phyloP scores from a whole-genome alignment of 148 eudicot species.

The Vaccinium vitisidaea region DNA sequence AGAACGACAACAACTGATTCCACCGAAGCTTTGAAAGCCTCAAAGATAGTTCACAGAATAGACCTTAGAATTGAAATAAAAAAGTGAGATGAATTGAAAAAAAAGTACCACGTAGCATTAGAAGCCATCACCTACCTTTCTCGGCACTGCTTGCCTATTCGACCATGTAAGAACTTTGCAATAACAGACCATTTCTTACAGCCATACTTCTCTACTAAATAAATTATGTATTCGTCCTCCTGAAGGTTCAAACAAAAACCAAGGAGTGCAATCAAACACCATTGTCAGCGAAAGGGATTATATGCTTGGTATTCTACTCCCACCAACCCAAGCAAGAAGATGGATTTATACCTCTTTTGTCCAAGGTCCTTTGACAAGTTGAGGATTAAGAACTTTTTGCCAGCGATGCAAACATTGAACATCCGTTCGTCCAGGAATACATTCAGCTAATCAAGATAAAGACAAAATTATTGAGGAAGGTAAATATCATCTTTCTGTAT shows the following conservation, averaged over 20 bases:
- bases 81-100: not conserved
- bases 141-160: constrained; percentile 95
- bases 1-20: not conserved
- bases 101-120: not conserved
- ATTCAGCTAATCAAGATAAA: constrained; percentile 52
- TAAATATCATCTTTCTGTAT: not conserved
- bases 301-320: not conserved
- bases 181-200: constrained; percentile 69
- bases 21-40: not conserved
- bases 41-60: not conserved
- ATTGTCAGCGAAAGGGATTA: not conserved
- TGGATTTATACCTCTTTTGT: constrained; percentile 59
- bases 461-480: not conserved
- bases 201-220: constrained; percentile 71
- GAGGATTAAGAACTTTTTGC: constrained; percentile 91
- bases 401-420: constrained; percentile 93
- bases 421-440: constrained; percentile 67
- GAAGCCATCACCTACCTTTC: constrained; percentile 55
- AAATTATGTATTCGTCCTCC: constrained; percentile 75
- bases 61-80: not conserved
- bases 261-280: not conserved
- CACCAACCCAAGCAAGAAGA: constrained; percentile 7
- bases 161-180: constrained; percentile 77
- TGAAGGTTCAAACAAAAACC: constrained; percentile 25
- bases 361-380: constrained; percentile 84